A percentile compares a stretch with the other conserved stretches of the same genome.
Conservation (phyloP, 176 grass and related monocot genomes). For the Lolium multiflorum region DNA sequence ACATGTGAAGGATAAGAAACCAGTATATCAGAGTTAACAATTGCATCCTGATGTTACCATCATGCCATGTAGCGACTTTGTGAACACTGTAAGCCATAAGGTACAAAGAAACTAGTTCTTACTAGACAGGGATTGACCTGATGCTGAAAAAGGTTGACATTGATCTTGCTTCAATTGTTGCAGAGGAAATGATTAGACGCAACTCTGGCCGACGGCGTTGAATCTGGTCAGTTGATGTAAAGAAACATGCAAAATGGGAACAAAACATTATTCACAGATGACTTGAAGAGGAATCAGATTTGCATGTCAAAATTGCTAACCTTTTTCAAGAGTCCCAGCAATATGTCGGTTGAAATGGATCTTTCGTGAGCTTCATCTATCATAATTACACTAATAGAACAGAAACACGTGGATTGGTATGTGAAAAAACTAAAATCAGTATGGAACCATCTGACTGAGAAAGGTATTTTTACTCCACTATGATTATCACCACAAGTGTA, state of each 20-base stretch:
- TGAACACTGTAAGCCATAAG: slow-evolving; percentile 7
- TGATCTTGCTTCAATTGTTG: slow-evolving; percentile 98
- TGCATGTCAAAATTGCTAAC: slow-evolving; percentile 43
- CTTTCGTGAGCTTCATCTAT: slow-evolving; percentile 99
- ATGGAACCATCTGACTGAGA: not conserved
- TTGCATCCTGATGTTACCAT: not conserved
- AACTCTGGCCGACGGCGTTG: slow-evolving; percentile 82
- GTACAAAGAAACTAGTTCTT: slow-evolving; percentile 30
- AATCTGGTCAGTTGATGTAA: slow-evolving; percentile 66
- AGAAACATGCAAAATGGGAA: not conserved
- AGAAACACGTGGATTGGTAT: slow-evolving; percentile 28
- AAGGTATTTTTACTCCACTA: slow-evolving; percentile 23
- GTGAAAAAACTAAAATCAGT: slow-evolving; percentile 28
- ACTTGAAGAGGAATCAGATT: slow-evolving; percentile 30
- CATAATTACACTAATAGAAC: slow-evolving; percentile 84
- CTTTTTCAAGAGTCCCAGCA: slow-evolving; percentile 97
- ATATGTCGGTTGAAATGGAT: slow-evolving; percentile 96
- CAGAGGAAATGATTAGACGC: slow-evolving; percentile 88
- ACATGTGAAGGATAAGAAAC: slow-evolving; percentile 5
- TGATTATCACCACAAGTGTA: slow-evolving; percentile 8
- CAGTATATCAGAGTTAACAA: not conserved
- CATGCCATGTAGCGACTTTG: not conserved
- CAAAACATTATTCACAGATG: slow-evolving; percentile 34
- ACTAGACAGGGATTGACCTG: slow-evolving; percentile 62
- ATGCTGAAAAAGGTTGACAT: slow-evolving; percentile 93